Base-by-base conservation (phyloP, 495 filamentous ascomycete species). In the Chaetomidium leptoderma region DNA sequence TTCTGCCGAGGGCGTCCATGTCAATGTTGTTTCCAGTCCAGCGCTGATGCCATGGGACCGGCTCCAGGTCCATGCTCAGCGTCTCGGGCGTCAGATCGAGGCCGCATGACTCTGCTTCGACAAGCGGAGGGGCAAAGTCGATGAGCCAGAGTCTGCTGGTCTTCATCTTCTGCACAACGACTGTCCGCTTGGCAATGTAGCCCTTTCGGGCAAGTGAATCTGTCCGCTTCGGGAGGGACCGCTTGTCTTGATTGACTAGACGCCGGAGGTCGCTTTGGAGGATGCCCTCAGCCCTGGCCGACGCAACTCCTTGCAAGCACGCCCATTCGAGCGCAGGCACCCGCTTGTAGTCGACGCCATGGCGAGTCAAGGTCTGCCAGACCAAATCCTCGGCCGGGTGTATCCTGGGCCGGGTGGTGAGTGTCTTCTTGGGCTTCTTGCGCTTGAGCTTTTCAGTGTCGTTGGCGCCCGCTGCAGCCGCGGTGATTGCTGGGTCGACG, bases 171-270 rank as follows among this genome's bases (percentile, higher is more conserved):
- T 77, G 81, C 19, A 83, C 77, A 30, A 89, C 77, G 6, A 92
- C 78, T 0, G 81, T 78, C 35, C 82, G 80, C 71, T 97, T 97
- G 36, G 85, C 84, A 45, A 97, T 90, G 68, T 96, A 95, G 9
- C 92, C 92, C 64, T 87, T 88, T 54, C 78, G 76, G 21, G 81
- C 81, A 19, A 97, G 78, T 2, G 78, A 72, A 60, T 91, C 86
- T 1, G 92, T 96, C 39, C 92, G 79, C 48, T 83, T 83, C 13
- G 92, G 90, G 6, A 96, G 82, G 2, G 92, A 96, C 42, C 90
- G 81, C 66, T 95, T 95, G 69, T 96, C 90, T 71, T 96, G 92
- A 19, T 87, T 85, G 58, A 88, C 90, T 9, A 87, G 66, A 30
- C 74, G 79, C 21, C 85, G 82, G n/a, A 96, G 75, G 19, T 92